phyloP scores from a whole-genome alignment of 2,329 filamentous ascomycete genomes.

The Cladobotryum mycophilum region DNA sequence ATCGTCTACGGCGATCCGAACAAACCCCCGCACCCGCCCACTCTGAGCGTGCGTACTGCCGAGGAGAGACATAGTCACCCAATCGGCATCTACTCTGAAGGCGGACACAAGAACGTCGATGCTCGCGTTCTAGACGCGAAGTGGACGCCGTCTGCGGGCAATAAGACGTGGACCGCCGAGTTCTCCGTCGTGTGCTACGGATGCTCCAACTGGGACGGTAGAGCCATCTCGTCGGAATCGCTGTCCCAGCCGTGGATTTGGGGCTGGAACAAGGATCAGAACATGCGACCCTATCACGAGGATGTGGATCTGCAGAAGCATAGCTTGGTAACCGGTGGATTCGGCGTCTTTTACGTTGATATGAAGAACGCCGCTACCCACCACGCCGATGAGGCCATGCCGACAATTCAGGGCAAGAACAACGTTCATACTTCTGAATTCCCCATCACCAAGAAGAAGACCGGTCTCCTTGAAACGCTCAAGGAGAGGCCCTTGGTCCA shows the following conservation, averaged over 20 bases:
- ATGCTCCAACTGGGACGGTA: constrained; percentile 17
- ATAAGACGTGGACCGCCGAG: constrained; percentile 8
- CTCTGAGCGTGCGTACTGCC: constrained; percentile 14
- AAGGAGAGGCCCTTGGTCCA: constrained; percentile 5
- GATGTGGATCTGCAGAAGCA: constrained; percentile 14
- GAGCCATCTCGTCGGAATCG: constrained; percentile 13
- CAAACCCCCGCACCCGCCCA: constrained; percentile 2
- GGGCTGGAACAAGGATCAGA: constrained; percentile 20
- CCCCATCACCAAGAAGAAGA: not conserved
- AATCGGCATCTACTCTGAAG: not conserved
- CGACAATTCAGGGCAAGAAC: constrained; percentile 5
- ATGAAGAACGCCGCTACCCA: constrained; percentile 14
- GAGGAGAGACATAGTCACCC: constrained; percentile 10
- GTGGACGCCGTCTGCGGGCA: constrained; percentile 6
- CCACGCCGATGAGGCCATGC: constrained; percentile 7
- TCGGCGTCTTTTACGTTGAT: constrained; percentile 16
- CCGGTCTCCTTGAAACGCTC: not conserved
- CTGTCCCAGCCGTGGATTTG: constrained; percentile 21
- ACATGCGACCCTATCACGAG: constrained; percentile 13
- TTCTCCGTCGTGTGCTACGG: constrained; percentile 19
- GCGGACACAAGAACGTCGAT: constrained; percentile 5
- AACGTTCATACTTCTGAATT: constrained; percentile 10
- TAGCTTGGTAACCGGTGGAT: constrained; percentile 11
- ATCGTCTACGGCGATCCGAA: constrained; percentile 17
- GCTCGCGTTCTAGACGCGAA: constrained; percentile 10